Evolutionary conservation across 1,284 basidiomycete species (phyloP), one percentile per base, ranked within the genome.

Genomic region (Ustilago sp.): DNA sequence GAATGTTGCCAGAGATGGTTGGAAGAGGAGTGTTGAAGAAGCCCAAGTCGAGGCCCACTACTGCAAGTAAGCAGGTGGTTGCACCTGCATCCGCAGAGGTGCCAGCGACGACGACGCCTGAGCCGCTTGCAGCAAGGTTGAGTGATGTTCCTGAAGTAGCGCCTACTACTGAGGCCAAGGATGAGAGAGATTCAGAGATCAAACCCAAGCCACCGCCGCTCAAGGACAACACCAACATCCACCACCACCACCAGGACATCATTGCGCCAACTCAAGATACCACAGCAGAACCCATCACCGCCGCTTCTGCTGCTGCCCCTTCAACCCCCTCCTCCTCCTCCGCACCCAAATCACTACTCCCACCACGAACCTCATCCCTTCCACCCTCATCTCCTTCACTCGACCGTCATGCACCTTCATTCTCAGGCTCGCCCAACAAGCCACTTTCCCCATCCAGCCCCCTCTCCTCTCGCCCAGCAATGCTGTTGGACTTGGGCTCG

Each of bases 341-440:
- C 51, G 34, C 59, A 50, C 48, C 59, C 8, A 63, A 66, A 11
- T 63, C 63, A 23, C 59, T 60, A 4, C 43, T 67, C 13, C 74
- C 66, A 19, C 69, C 66, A 15, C 74, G 74, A 4, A 72, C 65
- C 4, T 68, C 74, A 13, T 77, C 74, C 1, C 66, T 76, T 11
- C 68, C 74, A 11, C 68, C 74, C 11, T 59, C 63, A 36, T 62
- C 74, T 4, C 74, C 74, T 0, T 19, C 48, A 8, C 19, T 62
- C 35, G 65, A 65, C 23, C 56, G 58, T 35, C 53, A 58, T 11
- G 55, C 53, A 8, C 51, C 57, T 4, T 59, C 59, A 48, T 65
- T 63, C 43, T 53, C 65, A 12, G 69, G 69, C 57, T 77, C 74
- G n/a, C 74, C 74, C 45, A 68, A 65, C 62, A 76, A 76, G 50